Percentiles rank a stretch among this genome's conserved stretches.
These are phyloP conservation scores for Alopecurus myosuroides DNA, from an alignment of 176 grass and related monocot genomes.

Conservation along the genomic window DNA sequence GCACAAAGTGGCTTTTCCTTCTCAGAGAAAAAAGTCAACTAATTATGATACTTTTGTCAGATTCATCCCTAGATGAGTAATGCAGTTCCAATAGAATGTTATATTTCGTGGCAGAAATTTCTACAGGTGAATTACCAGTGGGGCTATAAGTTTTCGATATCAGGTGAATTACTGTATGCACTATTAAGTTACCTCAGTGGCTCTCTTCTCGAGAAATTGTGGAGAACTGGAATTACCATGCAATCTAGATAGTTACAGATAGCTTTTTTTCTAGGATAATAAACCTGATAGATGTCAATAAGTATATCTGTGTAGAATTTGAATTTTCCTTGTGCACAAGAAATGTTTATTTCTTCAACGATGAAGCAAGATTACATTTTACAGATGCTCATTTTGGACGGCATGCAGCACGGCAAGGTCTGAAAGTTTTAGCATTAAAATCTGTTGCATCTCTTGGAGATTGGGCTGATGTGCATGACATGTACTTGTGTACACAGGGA, in stretches of 20 bases:
- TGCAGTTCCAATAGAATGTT: background rate
- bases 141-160: background rate
- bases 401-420: constrained; percentile 10
- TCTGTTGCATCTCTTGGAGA: constrained; percentile 43
- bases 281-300: background rate
- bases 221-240: background rate
- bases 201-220: background rate
- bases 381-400: background rate
- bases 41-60: constrained; percentile 10
- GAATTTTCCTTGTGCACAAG: background rate
- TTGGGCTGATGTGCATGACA: constrained; percentile 47
- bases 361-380: constrained; percentile 20
- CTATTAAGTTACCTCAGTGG: background rate
- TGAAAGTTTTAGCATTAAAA: constrained; percentile 35
- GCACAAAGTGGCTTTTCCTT: constrained; percentile 16
- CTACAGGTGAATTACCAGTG: background rate
- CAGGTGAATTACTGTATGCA: background rate
- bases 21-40: constrained; percentile 15
- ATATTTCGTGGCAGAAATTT: background rate
- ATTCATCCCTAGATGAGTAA: background rate
- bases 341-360: background rate
- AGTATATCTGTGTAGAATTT: background rate
- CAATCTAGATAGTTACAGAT: background rate
- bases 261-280: background rate
- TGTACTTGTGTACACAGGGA: constrained; percentile 37